These are phyloP conservation scores for Cantharellus anzutake DNA, from an alignment of 768 basidiomycete species.

Conservation along the genomic window DNA sequence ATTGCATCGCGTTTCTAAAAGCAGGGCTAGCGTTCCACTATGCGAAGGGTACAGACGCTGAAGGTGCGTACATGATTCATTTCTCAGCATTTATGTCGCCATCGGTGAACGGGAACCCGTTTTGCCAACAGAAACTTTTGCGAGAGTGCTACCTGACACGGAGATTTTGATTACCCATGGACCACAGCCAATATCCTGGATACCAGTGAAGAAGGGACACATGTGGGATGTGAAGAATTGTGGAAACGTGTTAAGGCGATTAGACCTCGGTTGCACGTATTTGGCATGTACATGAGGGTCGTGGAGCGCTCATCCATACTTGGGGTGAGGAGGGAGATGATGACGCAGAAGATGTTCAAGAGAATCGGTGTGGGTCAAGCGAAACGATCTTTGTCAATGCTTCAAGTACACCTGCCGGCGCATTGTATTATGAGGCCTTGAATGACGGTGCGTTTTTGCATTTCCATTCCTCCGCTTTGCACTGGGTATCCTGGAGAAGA, in stretches of 20 bases:
- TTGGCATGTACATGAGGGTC: constrained; percentile 5
- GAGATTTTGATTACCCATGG: constrained; percentile 3
- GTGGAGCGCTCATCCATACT: neutral
- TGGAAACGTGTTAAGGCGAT: neutral
- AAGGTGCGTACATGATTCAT: neutral
- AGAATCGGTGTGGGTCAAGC: neutral
- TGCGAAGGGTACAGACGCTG: neutral
- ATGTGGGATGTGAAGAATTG: constrained; percentile 1
- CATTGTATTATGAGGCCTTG: neutral
- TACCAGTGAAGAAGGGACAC: neutral
- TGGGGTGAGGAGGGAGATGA: neutral
- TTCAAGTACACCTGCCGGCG: constrained; percentile 2
- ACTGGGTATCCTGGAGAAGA: neutral
- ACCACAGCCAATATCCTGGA: constrained; percentile 1
- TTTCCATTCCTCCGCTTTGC: neutral
- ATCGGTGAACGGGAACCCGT: neutral
- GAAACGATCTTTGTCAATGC: constrained; percentile 5
- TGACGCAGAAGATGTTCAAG: neutral
- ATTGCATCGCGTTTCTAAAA: neutral
- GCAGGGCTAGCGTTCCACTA: neutral
- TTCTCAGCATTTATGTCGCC: neutral
- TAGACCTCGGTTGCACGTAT: constrained; percentile 4
- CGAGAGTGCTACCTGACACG: neutral
- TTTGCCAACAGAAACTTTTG: neutral
- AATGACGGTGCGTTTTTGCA: neutral